Base-by-base conservation (phyloP, 306 rosid species). In the Bauhinia variegata region DNA sequence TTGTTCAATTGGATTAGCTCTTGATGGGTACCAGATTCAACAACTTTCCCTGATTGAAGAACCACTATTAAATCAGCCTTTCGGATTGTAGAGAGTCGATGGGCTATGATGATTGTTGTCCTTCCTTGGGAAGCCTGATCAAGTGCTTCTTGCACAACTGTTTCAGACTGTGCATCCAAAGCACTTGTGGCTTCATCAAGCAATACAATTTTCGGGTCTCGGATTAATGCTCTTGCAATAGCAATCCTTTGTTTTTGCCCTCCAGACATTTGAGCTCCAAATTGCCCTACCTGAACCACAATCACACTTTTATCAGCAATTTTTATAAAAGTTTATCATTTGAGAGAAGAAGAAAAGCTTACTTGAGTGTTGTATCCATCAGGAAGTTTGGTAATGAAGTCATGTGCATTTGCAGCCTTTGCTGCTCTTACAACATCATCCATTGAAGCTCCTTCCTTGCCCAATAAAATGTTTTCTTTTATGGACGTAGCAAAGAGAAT, bases 181-280 rank as follows among this genome's bases (percentile, higher is more conserved):
- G 96, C 96, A 78, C 95, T 91, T 2, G 96, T 91, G 16, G 96
- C 97, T 85, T 91, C 97, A 80, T 89, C 97, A 14, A 91, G 88
- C 15, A 91, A 75, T 8, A 91, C 81, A 54, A 88, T 87, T 82
- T 74, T 87, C 1, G 95, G 95, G 56, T 92, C 83, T 70, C 96
- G 66, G 68, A 92, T 63, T 31, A 85, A 41, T 15, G 96, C 95
- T 60, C 95, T 92, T 58, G 97, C 97, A 55, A 91, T 88, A 17
- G 92, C 91, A 74, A 91, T 85, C 77, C 97, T 87, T 67, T 91
- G 97, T 76, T 87, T 91, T 77, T 91, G 90, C 41, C 97, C 87
- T 76, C 96, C 95, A 17, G 95, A 88, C 38, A 91, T 67, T 18
- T 91, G 96, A 73, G 88, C 73, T 76, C 97, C 97, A 43, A 83